These are phyloP conservation scores for Rhododendron mucronatum DNA, from an alignment of 148 eudicot genomes.

Conservation along the genomic window DNA sequence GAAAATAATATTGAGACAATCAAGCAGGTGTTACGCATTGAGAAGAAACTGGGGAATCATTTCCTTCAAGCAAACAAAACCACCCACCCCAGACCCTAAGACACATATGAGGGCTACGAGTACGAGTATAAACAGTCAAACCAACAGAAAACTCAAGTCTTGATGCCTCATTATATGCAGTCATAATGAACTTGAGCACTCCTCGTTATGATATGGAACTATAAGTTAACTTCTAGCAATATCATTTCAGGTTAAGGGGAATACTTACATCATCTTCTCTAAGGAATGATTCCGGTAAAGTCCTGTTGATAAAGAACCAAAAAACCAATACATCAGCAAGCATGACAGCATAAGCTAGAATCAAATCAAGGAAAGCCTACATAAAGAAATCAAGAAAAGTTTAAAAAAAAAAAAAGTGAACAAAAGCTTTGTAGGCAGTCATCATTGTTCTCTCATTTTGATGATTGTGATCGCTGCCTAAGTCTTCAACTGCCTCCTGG, in stretches of 20 bases:
- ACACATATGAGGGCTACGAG: not conserved
- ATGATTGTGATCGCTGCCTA: not conserved
- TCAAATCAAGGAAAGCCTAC: not conserved
- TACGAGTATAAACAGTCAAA: not conserved
- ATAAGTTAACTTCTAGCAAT: not conserved
- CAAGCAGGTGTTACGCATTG: conserved; percentile 1
- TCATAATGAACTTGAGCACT: not conserved
- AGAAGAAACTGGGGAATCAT: not conserved
- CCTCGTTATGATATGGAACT: not conserved
- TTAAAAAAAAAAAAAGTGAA: not conserved
- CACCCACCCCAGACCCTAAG: not conserved
- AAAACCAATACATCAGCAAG: not conserved
- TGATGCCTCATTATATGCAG: conserved; percentile 5
- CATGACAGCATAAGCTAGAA: not conserved
- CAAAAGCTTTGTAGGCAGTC: not conserved
- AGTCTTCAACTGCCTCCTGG: not conserved
- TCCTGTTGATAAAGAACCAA: conserved; percentile 39
- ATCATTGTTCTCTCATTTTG: not conserved
- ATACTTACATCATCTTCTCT: conserved; percentile 85
- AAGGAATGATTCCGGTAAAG: conserved; percentile 56
- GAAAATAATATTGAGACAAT: conserved; percentile 12
- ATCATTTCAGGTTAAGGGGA: not conserved
- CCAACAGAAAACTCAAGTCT: not conserved
- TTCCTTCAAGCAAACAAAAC: conserved; percentile 2
- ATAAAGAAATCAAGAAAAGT: not conserved